These are phyloP conservation scores for Phellinidium pouzarii DNA, from an alignment of 1,284 basidiomycete genomes.

Conservation along the genomic window DNA sequence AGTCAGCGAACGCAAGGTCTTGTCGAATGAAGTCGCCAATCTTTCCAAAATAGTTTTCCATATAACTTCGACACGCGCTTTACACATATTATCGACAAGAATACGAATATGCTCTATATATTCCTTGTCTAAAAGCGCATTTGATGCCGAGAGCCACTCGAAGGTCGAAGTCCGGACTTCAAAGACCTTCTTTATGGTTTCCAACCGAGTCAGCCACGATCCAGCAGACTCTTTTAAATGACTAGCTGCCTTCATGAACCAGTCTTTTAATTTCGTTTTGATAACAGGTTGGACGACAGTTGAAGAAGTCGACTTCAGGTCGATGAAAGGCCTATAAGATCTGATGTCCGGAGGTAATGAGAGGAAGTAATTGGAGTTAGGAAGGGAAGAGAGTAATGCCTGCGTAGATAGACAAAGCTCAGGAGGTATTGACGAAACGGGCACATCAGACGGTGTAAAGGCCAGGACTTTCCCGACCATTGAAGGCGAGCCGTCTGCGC, in stretches of 20 bases:
- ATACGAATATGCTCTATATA: constrained; percentile 30
- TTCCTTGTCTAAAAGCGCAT: constrained; percentile 41
- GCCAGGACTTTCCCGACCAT: constrained; percentile 49
- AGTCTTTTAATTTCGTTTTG: constrained; percentile 42
- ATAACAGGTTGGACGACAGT: constrained; percentile 39
- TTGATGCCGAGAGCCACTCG: constrained; percentile 37
- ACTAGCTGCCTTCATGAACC: constrained; percentile 51
- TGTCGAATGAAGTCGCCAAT: constrained; percentile 41
- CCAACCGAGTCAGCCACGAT: constrained; percentile 52
- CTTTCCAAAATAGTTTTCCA: constrained; percentile 44
- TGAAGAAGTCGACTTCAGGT: constrained; percentile 49
- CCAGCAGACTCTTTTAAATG: constrained; percentile 39
- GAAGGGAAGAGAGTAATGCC: constrained; percentile 52
- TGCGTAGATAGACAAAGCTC: constrained; percentile 60
- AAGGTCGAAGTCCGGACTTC: constrained; percentile 44
- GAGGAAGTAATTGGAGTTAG: constrained; percentile 65
- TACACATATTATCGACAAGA: constrained; percentile 46
- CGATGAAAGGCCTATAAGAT: constrained; percentile 69
- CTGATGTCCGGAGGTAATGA: constrained; percentile 57
- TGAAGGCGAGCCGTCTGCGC: constrained; percentile 29
- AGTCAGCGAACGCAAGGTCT: constrained; percentile 29
- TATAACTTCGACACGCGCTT: constrained; percentile 44
- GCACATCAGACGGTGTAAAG: constrained; percentile 48
- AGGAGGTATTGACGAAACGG: constrained; percentile 34
- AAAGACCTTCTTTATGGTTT: constrained; percentile 60